A percentile compares a stretch with the other conserved stretches of the same genome.
Evolutionary conservation across 371 early-diverging fungal species (phyloP).

Genomic region (Apophysomyces elegans): DNA sequence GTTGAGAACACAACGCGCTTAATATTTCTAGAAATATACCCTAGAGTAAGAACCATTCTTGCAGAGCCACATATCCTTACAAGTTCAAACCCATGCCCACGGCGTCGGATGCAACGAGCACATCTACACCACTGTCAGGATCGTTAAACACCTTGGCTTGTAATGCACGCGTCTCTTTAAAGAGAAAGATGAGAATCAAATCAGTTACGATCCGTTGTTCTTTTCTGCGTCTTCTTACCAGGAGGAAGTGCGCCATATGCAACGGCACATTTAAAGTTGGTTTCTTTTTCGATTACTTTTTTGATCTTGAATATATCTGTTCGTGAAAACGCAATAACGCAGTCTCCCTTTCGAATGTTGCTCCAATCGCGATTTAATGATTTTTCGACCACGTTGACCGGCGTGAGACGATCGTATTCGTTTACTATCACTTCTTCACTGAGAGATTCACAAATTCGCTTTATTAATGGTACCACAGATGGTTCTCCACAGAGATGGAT

Average conservation of each 20-base stretch:
- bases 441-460: constrained; percentile 68
- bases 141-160: constrained; percentile 94
- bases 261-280: constrained; percentile 85
- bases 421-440: constrained; percentile 84
- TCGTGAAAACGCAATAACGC: constrained; percentile 89
- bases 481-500: constrained; percentile 96
- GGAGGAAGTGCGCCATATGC: constrained; percentile 95
- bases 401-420: constrained; percentile 80
- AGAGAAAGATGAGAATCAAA: too few relatives aligned
- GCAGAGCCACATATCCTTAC: constrained; percentile 41
- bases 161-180: constrained; percentile 77
- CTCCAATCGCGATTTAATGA: constrained; percentile 62
- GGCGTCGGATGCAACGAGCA: constrained; percentile 95
- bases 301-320: constrained; percentile 79
- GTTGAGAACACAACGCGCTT: constrained; percentile 84
- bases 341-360: constrained; percentile 81
- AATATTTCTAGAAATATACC: constrained; percentile 66
- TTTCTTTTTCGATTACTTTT: constrained; percentile 72
- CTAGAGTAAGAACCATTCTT: background rate
- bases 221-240: constrained; percentile 34
- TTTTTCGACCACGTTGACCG: constrained; percentile 56
- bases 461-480: constrained; percentile 83
- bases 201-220: too few relatives aligned
- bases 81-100: constrained; percentile 97
- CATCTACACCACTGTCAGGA: constrained; percentile 75